Evolutionary conservation across 176 grass and related monocot species (phyloP).

Genomic region (Lolium perenne): DNA sequence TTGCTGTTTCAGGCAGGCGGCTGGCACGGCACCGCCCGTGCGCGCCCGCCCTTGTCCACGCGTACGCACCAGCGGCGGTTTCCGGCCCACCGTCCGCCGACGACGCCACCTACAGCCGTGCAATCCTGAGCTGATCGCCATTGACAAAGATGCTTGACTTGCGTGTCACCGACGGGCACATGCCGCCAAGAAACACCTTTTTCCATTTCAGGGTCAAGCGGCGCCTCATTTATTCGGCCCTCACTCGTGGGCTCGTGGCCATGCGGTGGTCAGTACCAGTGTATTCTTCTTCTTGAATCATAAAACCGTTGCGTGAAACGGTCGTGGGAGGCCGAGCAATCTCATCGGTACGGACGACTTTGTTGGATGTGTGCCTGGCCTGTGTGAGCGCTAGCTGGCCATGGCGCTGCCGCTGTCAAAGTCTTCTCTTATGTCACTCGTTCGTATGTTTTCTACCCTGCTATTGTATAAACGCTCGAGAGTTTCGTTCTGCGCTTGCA

Average conservation of each 20-base stretch:
- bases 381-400: neutral
- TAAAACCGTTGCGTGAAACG: too few species aligned
- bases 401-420: neutral
- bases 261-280: neutral
- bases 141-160: neutral
- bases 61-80: neutral
- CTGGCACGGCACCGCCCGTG: conserved; percentile 26
- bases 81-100: neutral
- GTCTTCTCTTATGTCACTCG: too few species aligned
- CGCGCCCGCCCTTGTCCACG: neutral
- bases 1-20: neutral
- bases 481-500: neutral
- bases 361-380: neutral
- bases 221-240: conserved; percentile 21
- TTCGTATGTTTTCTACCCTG: neutral
- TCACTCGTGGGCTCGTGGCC: neutral
- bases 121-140: neutral
- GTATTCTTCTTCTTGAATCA: too few species aligned
- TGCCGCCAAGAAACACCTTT: conserved; percentile 35
- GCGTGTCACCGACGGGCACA: neutral
- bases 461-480: neutral
- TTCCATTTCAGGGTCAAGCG: conserved; percentile 3
- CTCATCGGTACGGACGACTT: neutral
- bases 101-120: neutral
- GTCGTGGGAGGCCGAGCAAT: neutral